Base-by-base conservation (phyloP, 768 basidiomycete species). In the Boletus sp. region DNA sequence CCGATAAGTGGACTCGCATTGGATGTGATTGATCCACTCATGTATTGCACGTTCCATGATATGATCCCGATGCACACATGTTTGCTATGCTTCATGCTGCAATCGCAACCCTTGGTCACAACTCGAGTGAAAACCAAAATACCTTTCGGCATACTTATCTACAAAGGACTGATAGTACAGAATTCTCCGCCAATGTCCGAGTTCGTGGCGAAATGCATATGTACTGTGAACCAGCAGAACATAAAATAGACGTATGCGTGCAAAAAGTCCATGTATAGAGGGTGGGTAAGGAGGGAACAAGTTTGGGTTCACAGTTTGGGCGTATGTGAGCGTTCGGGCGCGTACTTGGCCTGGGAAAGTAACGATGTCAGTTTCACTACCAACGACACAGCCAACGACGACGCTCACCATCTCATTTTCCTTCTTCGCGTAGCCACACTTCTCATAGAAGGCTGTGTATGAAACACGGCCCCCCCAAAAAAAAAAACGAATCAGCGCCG, bases 361-460 rank as follows among this genome's bases (percentile, higher is more conserved):
- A 23, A 21, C 10, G 39, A 15, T 35, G 33, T 63, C 53, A 65
- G 44, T 37, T 46, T 55, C 32, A 48, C 30, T 47, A 51, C 32
- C 42, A 46, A 8, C 23, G 25, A 25, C 29, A 37, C 19, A 15
- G 19, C 9, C 9, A 39, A 51, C 17, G 15, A 48, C 19, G 38
- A 33, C 42, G 17, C 70, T 54, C 53, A 88, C 95, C 95, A 98
- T 98, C 72, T 97, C 91, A 63, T 82, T 85, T 72, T 95, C 95
- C 73, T 94, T 96, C 76, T 85, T 88, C 71, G 82, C 78, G 65
- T 75, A 97, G 21, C 96, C 96, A 68, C 96, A 99, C 73, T 98
- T 98, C 71, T 93, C 78, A 71, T 99, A 99, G 75, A 99, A 99
- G 9, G 90, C 95, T 97, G 66, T 63, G 56, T 25, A 25, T 23